Conservation (phyloP, 345 rosid genomes). For the Jatropha curcas region DNA sequence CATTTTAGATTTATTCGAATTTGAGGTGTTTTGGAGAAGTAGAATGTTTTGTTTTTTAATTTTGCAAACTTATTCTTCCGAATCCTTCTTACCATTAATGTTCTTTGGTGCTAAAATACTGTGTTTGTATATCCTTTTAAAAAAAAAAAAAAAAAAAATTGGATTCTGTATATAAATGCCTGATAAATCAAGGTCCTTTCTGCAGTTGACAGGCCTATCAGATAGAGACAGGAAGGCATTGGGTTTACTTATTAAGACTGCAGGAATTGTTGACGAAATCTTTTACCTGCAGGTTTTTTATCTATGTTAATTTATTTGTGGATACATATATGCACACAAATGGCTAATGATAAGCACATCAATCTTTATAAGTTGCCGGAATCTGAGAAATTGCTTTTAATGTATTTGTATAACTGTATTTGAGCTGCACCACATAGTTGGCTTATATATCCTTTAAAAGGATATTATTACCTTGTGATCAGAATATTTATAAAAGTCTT, state of each 20-base stretch:
- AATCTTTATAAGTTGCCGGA: conserved; percentile 3
- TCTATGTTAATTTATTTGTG: not conserved
- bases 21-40: too few species aligned
- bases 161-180: too few species aligned
- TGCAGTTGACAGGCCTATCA: conserved; percentile 74
- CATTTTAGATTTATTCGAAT: too few species aligned
- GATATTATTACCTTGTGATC: not conserved
- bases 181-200: not conserved
- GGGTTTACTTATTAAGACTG: conserved; percentile 71
- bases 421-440: not conserved
- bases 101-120: not conserved
- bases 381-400: not conserved
- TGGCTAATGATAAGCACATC: not conserved
- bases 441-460: not conserved
- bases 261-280: conserved; percentile 72
- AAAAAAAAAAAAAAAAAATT: too few species aligned
- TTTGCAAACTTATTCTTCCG: not conserved
- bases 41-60: not conserved
- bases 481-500: not conserved
- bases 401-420: not conserved
- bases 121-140: not conserved
- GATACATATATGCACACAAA: not conserved
- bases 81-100: not conserved
- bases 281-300: conserved; percentile 67
- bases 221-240: conserved; percentile 67